phyloP scores from a whole-genome alignment of 179 eudicot species.

The Carnegiea gigantea region DNA sequence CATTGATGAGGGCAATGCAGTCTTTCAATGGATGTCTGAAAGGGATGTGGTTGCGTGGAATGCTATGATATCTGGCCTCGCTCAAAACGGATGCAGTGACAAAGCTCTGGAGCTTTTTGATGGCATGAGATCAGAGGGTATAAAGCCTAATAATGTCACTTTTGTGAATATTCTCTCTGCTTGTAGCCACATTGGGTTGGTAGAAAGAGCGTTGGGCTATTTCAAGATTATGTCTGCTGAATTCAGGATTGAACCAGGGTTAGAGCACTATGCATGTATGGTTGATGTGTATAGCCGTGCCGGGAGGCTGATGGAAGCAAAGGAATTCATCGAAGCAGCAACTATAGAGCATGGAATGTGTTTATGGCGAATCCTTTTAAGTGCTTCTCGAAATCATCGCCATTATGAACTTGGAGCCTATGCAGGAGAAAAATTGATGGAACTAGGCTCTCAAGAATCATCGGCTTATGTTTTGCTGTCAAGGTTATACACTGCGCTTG shows the following conservation, averaged over 20 bases:
- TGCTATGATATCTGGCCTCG: slow-evolving; percentile 77
- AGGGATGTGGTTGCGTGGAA: slow-evolving; percentile 81
- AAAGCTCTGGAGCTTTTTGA: slow-evolving; percentile 60
- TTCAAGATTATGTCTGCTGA: slow-evolving; percentile 47
- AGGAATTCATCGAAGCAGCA: slow-evolving; percentile 57
- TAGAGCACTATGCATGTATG: slow-evolving; percentile 75
- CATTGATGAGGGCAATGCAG: slow-evolving; percentile 44
- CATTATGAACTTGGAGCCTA: slow-evolving; percentile 68
- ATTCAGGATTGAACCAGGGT: slow-evolving; percentile 43
- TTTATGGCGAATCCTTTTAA: slow-evolving; percentile 63
- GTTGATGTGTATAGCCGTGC: slow-evolving; percentile 74
- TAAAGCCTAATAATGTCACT: slow-evolving; percentile 71
- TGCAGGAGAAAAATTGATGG: slow-evolving; percentile 72
- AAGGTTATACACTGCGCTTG: slow-evolving; percentile 59
- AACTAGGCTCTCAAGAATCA: slow-evolving; percentile 65
- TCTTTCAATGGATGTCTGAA: slow-evolving; percentile 53
- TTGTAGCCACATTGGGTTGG: slow-evolving; percentile 70
- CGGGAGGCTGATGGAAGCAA: slow-evolving; percentile 59
- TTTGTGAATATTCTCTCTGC: slow-evolving; percentile 75
- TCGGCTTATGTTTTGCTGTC: slow-evolving; percentile 65
- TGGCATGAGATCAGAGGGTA: slow-evolving; percentile 48
- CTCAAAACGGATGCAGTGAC: slow-evolving; percentile 68
- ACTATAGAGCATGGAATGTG: slow-evolving; percentile 60
- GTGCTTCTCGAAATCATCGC: slow-evolving; percentile 57
- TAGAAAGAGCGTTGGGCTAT: slow-evolving; percentile 48